These are phyloP conservation scores for Boletus vinaceobasis DNA, from an alignment of 768 basidiomycete species.

Conservation along the genomic window DNA sequence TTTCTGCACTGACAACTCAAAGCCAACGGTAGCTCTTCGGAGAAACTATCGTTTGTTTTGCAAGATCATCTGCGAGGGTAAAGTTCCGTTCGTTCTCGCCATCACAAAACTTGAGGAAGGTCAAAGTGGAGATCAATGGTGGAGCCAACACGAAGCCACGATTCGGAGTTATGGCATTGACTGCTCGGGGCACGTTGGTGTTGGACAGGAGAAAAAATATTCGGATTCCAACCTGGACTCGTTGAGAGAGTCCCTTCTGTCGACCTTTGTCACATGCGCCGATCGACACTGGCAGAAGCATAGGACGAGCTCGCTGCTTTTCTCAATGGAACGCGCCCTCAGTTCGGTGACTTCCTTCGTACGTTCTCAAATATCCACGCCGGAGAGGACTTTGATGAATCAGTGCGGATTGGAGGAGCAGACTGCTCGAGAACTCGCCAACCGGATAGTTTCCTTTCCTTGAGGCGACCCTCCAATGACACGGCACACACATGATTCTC, in stretches of 20 bases:
- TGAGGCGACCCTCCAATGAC: background rate
- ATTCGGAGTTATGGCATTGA: slow-evolving; percentile 14
- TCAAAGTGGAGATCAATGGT: slow-evolving; percentile 33
- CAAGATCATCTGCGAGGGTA: slow-evolving; percentile 23
- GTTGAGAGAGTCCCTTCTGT: slow-evolving; percentile 23
- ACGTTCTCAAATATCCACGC: slow-evolving; percentile 7
- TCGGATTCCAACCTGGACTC: slow-evolving; percentile 15
- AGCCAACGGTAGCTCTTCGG: slow-evolving; percentile 23
- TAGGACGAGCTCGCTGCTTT: slow-evolving; percentile 2
- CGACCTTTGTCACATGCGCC: slow-evolving; percentile 13
- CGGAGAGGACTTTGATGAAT: slow-evolving; percentile 12
- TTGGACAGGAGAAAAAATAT: slow-evolving; percentile 27
- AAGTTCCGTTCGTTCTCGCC: slow-evolving; percentile 28
- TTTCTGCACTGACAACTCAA: slow-evolving; percentile 29
- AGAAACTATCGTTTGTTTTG: slow-evolving; percentile 29
- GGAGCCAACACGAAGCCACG: slow-evolving; percentile 22
- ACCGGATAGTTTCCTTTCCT: slow-evolving; percentile 5
- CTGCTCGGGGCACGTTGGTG: slow-evolving; percentile 31
- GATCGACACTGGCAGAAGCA: slow-evolving; percentile 9
- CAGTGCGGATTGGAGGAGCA: slow-evolving; percentile 21
- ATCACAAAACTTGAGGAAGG: slow-evolving; percentile 30
- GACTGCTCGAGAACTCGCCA: slow-evolving; percentile 18
- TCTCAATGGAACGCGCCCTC: slow-evolving; percentile 6
- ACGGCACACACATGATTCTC: background rate
- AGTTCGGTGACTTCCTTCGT: slow-evolving; percentile 5